Percentiles rank a stretch among this genome's conserved stretches.
These are phyloP conservation scores for Oenanthe sinensis DNA, from an alignment of 129 eudicot species.

Conservation along the genomic window DNA sequence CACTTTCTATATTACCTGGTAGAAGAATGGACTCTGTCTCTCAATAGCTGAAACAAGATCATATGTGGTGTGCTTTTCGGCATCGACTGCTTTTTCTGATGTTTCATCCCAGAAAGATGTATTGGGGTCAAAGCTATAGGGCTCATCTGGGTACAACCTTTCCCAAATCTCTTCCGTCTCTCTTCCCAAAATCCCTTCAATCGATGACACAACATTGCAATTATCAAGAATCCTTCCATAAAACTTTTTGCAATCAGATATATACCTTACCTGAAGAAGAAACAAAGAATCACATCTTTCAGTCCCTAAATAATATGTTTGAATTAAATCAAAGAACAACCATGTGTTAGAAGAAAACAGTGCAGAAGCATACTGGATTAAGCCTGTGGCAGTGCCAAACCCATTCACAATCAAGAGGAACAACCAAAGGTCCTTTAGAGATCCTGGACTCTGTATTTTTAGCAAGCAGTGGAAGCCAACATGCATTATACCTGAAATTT, in stretches of 20 bases:
- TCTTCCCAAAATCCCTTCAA: slow-evolving; percentile 36
- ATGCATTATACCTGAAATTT: slow-evolving; percentile 65
- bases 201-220: slow-evolving; percentile 50
- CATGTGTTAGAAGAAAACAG: background rate
- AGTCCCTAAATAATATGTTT: background rate
- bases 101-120: slow-evolving; percentile 20
- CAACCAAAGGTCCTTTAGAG: slow-evolving; percentile 72
- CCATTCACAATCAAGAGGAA: slow-evolving; percentile 99
- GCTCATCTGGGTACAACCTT: slow-evolving; percentile 51
- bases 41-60: slow-evolving; percentile 63
- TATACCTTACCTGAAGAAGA: slow-evolving; percentile 65
- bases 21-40: slow-evolving; percentile 72
- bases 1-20: slow-evolving; percentile 45
- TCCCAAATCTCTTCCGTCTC: slow-evolving; percentile 67
- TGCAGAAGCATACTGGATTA: slow-evolving; percentile 61
- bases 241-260: slow-evolving; percentile 63
- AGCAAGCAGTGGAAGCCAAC: slow-evolving; percentile 94
- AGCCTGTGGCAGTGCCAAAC: slow-evolving; percentile 98
- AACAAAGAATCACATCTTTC: slow-evolving; percentile 6
- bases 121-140: slow-evolving; percentile 37
- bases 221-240: slow-evolving; percentile 79
- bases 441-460: slow-evolving; percentile 42
- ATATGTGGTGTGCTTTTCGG: slow-evolving; percentile 47
- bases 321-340: background rate
- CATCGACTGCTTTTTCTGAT: slow-evolving; percentile 9